These are phyloP conservation scores for Fusarium robinianum DNA, from an alignment of 2,329 filamentous ascomycete species.

Conservation along the genomic window DNA sequence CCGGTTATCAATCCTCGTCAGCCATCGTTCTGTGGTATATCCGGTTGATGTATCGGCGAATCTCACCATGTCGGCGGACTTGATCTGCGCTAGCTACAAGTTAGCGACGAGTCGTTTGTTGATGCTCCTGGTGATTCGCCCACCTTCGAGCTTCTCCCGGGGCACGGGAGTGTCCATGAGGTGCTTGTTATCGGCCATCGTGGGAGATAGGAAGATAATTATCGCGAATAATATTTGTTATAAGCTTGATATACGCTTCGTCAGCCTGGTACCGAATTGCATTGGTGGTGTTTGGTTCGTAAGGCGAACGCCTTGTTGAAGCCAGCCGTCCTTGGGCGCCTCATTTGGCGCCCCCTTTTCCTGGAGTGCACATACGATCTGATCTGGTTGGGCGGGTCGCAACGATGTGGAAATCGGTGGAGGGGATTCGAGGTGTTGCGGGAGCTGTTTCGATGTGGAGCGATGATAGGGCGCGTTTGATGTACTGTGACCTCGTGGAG, in stretches of 20 bases:
- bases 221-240: background rate
- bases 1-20: constrained; percentile 37
- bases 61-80: constrained; percentile 96
- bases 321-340: constrained; percentile 13
- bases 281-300: constrained; percentile 11
- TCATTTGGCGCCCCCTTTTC: constrained; percentile 25
- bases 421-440: constrained; percentile 10
- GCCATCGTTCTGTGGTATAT: constrained; percentile 24
- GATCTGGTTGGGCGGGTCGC: constrained; percentile 12
- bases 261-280: constrained; percentile 10
- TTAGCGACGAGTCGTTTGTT: constrained; percentile 15
- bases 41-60: constrained; percentile 14
- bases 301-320: constrained; percentile 22
- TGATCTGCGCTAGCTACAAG: constrained; percentile 76
- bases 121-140: constrained; percentile 26
- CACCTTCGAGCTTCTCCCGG: constrained; percentile 79
- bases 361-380: constrained; percentile 21
- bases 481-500: constrained; percentile 30
- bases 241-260: constrained; percentile 3
- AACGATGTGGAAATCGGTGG: no score
- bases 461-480: no score
- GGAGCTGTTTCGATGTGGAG: constrained; percentile 15
- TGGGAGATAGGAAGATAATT: constrained; percentile 2
- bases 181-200: constrained; percentile 47
- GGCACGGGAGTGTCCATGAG: constrained; percentile 52